Percentiles rank a stretch among this genome's conserved stretches.
These are phyloP conservation scores for Cetradonia linearis DNA, from an alignment of 495 filamentous ascomycete species.

Conservation along the genomic window DNA sequence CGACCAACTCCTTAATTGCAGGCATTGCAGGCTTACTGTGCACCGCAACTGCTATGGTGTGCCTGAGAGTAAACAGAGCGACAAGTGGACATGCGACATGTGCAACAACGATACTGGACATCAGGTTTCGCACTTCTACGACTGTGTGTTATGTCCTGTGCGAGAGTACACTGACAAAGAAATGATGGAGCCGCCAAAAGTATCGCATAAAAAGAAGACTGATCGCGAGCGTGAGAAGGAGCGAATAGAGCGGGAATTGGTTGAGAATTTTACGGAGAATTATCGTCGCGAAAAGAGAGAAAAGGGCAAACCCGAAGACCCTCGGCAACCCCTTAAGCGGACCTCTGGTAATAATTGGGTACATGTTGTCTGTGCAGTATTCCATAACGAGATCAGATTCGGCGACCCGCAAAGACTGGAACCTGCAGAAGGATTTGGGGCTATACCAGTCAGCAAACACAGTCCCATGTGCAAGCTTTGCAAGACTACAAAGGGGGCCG, in stretches of 20 bases:
- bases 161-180: conserved; percentile 57
- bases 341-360: conserved; percentile 96
- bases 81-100: conserved; percentile 93
- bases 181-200: conserved; percentile 73
- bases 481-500: conserved; percentile 62
- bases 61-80: conserved; percentile 51
- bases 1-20: conserved; percentile 65
- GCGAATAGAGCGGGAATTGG: conserved; percentile 67
- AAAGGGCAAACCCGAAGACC: conserved; percentile 65
- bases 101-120: conserved; percentile 87
- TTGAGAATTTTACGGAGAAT: conserved; percentile 58
- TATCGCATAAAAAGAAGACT: conserved; percentile 83
- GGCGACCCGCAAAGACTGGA: conserved; percentile 69
- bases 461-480: conserved; percentile 78
- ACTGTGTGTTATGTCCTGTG: conserved; percentile 85
- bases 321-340: conserved; percentile 84
- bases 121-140: conserved; percentile 76
- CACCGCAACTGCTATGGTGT: conserved; percentile 90
- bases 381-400: conserved; percentile 86
- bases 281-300: conserved; percentile 78
- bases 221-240: conserved; percentile 88
- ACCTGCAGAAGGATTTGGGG: conserved; percentile 76
- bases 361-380: conserved; percentile 88
- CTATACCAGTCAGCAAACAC: conserved; percentile 58
- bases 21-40: conserved; percentile 83